Base-by-base conservation (phyloP, 1,284 basidiomycete species). In the Flammula alnicola region DNA sequence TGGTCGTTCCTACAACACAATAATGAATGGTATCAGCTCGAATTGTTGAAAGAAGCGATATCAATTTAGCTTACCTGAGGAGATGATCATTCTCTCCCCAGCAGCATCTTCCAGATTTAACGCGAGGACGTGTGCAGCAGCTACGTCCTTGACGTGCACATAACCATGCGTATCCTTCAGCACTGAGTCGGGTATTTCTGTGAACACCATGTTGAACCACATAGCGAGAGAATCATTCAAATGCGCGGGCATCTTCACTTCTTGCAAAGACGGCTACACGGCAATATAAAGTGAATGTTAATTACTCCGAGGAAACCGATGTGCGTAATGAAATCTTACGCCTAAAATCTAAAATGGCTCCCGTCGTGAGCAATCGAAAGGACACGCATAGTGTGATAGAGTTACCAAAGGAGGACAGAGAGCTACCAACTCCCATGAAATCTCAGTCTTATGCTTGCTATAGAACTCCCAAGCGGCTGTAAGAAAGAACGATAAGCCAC, bases 401-500 rank as follows among this genome's bases (percentile, higher is more conserved):
- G 23, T 11, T n/a, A 76, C 75, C 38, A 66, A 68, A 8, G 75
- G 73, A 23, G 76, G 75, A 44, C 74, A 74, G 7, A 79, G 54
- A 2, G 69, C 66, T 0, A 69, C 63, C 1, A 78, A 47, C 56
- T 78, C 77, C 74, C 74, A 78, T 1, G 52, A 49, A 5, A 76
- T 50, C 23, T 65, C 57, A 4, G 51, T 53, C 46, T 70, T 74
- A 48, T 78, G 64, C 26, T 72, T 46, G 7, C 71, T 57, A 16
- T 69, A 63, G 37, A 77, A 72, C 1, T 70, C 63, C 77, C 76
- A 78, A 16, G 76, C 76, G 36, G 75, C 77, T 73, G 11, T 19
- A n/a, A n/a, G n/a, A n/a, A n/a, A n/a, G n/a, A n/a, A n/a, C n/a
- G n/a, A n/a, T n/a, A n/a, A n/a, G 5, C 31, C 16, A 9, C n/a